A percentile compares a stretch with the other conserved stretches of the same genome.
phyloP scores from a whole-genome alignment of 495 filamentous ascomycete species.

The Annulohypoxylon maeteangense region DNA sequence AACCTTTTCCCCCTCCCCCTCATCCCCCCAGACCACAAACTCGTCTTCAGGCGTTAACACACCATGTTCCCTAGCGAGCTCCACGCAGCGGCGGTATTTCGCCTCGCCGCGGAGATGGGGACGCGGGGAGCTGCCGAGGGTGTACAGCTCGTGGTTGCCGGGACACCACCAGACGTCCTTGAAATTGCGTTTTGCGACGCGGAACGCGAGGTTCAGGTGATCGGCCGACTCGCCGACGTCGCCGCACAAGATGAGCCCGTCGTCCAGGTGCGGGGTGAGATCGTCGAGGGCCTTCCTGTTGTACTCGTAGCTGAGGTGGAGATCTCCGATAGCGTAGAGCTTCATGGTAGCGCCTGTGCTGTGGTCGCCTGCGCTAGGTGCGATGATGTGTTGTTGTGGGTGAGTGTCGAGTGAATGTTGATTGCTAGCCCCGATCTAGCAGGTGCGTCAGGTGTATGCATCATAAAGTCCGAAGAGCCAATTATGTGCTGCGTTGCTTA shows the following conservation, averaged over 20 bases:
- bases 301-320: constrained; percentile 49
- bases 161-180: constrained; percentile 49
- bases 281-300: constrained; percentile 45
- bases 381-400: constrained; percentile 18
- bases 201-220: constrained; percentile 46
- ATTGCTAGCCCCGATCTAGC: constrained; percentile 12
- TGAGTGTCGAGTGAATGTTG: constrained; percentile 4
- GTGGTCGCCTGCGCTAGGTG: constrained; percentile 3
- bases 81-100: constrained; percentile 47
- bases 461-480: constrained; percentile 24
- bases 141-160: constrained; percentile 53
- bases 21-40: constrained; percentile 46
- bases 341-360: constrained; percentile 41
- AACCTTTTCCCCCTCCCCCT: constrained; percentile 38
- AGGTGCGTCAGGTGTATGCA: constrained; percentile 10
- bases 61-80: constrained; percentile 42
- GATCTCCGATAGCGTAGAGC: constrained; percentile 51
- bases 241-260: constrained; percentile 50
- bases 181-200: constrained; percentile 42
- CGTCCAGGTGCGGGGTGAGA: constrained; percentile 45
- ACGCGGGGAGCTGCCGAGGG: constrained; percentile 36
- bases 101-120: constrained; percentile 44
- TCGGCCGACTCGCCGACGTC: constrained; percentile 49
- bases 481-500: constrained; percentile 19
- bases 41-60: constrained; percentile 51